Conservation (phyloP, 768 basidiomycete species). For the Collybia sp. region DNA sequence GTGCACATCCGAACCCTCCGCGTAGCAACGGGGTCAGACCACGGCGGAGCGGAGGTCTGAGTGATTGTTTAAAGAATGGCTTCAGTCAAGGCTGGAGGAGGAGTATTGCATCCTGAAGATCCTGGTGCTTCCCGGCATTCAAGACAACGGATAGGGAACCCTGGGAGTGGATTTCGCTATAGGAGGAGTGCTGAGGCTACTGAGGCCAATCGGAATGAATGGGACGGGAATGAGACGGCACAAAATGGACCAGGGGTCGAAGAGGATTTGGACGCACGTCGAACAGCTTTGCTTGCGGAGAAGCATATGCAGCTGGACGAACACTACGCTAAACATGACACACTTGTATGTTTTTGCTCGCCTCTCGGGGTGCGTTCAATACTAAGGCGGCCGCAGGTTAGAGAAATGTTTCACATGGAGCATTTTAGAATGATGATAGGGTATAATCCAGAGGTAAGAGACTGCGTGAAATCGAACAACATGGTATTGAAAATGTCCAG, state of each 20-base stretch:
- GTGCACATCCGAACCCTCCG: background rate
- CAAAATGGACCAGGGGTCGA: conserved; percentile 8
- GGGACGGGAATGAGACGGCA: conserved; percentile 7
- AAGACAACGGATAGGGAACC: too few relatives aligned
- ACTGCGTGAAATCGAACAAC: background rate
- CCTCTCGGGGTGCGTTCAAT: background rate
- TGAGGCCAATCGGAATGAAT: conserved; percentile 16
- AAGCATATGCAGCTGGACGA: conserved; percentile 56
- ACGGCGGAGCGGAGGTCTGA: too few relatives aligned
- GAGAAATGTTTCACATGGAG: conserved; percentile 88
- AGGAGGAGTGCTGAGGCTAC: conserved; percentile 5
- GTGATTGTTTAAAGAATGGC: background rate
- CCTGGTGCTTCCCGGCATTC: background rate
- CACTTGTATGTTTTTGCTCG: conserved; percentile 50
- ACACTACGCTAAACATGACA: conserved; percentile 66
- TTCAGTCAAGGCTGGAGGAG: background rate
- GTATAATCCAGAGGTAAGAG: conserved; percentile 69
- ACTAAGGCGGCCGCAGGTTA: conserved; percentile 41
- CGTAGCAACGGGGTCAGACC: background rate
- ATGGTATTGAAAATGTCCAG: conserved; percentile 28
- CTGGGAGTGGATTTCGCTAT: too few relatives aligned
- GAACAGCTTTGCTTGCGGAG: conserved; percentile 45
- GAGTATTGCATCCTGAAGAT: background rate
- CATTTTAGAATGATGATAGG: conserved; percentile 70
- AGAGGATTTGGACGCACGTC: conserved; percentile 28